Evolutionary conservation across 495 filamentous ascomycete genomes (phyloP), one percentile per base, ranked within the genome.

Genomic region (Lindgomyces ingoldianus): DNA sequence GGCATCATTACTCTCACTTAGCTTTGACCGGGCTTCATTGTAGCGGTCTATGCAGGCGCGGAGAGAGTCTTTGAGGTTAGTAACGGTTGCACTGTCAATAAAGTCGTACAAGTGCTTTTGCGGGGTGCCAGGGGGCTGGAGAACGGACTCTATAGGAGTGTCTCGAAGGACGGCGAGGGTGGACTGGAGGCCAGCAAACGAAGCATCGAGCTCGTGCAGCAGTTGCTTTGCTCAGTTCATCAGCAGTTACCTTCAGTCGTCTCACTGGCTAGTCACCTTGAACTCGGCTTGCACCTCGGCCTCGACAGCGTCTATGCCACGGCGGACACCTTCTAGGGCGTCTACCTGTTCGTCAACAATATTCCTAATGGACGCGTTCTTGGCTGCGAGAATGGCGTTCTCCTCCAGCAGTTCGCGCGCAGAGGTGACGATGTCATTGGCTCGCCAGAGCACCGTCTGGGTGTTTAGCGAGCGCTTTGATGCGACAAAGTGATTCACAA

Each of bases 401-500:
- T 93, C 87, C 72, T 96, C 91, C 57, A 97, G 77, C 24, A 89
- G 83, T 24, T 81, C 78, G 44, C 91, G 87, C 25, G 91, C 89
- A 9, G 84, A 77, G 39, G 85, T 90, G 45, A 94, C 89, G 39
- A 98, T 87, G 68, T 93, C 87, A 71, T 95, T 90, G 60, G 93
- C 94, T 44, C 91, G 90, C 75, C 87, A 87, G 42, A 97, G 91
- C 65, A 92, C 86, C 48, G 78, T 83, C 67, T 93, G 90, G 1
- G 90, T 91, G n/a, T 89, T 89, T 1, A 98, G 84, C 8, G 93
- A 93, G 25, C 91, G 85, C 77, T 98, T 98, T 2, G 95, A 90
- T 42, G 87, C 87, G 16, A 97, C 83, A 26, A 98, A 89, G 77
- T 95, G 85, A 1, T 82, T 80, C 46, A 96, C 88, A 26, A 96